Evolutionary conservation across 1,284 basidiomycete species (phyloP), one percentile per base, ranked within the genome.

Genomic region (Sanguinoderma infundibulare): DNA sequence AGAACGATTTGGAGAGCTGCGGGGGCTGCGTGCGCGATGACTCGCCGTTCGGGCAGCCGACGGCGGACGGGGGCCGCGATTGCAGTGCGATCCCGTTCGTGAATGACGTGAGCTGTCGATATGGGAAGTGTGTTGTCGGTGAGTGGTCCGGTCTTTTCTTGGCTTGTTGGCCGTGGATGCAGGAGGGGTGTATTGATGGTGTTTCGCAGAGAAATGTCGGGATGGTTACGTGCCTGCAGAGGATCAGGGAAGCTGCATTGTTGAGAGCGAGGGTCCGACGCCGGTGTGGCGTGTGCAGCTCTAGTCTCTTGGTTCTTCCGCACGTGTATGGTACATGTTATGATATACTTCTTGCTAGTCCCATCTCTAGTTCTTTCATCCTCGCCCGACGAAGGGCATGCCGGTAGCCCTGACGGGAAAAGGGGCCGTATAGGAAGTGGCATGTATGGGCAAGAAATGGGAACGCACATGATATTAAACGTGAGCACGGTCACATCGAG

Each of bases 391-490:
- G 38, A 67, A 70, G 7, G 70, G 70, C 67, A 73, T 72, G 14
- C 59, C 55, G 4, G 72, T 72, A 10, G 73, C 72, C 72, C 73
- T 74, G 47, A 32, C 6, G 42, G 38, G 34, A 44, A 14, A 59
- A 30, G 26, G 38, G 24, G 38, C 12, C 28, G 4, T 40, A 51
- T 30, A 17, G 28, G 44, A 34, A n/a, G 14, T n/a, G 12, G 3
- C n/a, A 22, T n/a, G 39, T 1, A 44, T 28, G 30, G 20, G 17
- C n/a, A 30, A 26, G 35, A 6, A 40, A 40, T 24, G 2, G 38
- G 5, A 9, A 80, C 90, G 67, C 68, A 92, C 91, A 93, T 89
- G 70, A 94, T 87, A 51, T 84, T 89, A 70, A 90, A 81, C 35
- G 87, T 83, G 44, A 93, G 81, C 54, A 94, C 83, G 28, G 89